A percentile compares a stretch with the other conserved stretches of the same genome.
These are phyloP conservation scores for Wickerhamiella hasegawae DNA, from an alignment of 805 yeast genomes.

Conservation along the genomic window DNA sequence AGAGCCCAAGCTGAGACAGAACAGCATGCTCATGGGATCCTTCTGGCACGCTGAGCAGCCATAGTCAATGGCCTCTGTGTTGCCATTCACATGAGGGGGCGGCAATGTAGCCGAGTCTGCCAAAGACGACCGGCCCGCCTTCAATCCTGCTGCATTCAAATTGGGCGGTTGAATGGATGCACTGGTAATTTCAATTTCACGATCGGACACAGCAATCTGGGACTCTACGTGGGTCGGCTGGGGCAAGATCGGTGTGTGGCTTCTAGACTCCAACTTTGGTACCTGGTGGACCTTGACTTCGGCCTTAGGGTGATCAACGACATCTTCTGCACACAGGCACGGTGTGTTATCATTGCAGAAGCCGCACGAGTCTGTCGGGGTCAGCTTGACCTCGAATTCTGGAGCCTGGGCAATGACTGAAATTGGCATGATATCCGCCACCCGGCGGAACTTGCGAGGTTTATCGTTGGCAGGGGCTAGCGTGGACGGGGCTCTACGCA, in stretches of 20 bases:
- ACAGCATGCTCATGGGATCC: constrained; percentile 71
- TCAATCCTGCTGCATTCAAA: no score
- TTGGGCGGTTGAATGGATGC: no score
- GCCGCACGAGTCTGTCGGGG: constrained; percentile 54
- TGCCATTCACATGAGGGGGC: neutral
- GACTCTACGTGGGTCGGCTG: no score
- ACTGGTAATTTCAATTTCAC: constrained; percentile 1
- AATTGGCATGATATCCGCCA: neutral
- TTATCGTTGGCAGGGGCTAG: neutral
- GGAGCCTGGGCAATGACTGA: constrained; percentile 1
- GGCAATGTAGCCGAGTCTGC: neutral
- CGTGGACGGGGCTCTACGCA: constrained; percentile 1
- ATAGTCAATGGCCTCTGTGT: neutral
- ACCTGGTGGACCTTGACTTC: no score
- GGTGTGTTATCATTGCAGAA: constrained; percentile 81
- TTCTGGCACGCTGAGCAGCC: constrained; percentile 50
- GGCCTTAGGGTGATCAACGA: constrained; percentile 9
- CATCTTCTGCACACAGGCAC: constrained; percentile 58
- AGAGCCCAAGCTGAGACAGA: constrained; percentile 37
- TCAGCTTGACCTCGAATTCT: constrained; percentile 4
- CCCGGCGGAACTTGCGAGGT: neutral
- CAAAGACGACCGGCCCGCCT: no score
- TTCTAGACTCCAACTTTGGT: no score
- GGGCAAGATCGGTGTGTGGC: no score
- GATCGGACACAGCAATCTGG: no score